A percentile compares a stretch with the other conserved stretches of the same genome.
Evolutionary conservation across 148 eudicot genomes (phyloP).

Genomic region (Rhododendron ferrugineum): DNA sequence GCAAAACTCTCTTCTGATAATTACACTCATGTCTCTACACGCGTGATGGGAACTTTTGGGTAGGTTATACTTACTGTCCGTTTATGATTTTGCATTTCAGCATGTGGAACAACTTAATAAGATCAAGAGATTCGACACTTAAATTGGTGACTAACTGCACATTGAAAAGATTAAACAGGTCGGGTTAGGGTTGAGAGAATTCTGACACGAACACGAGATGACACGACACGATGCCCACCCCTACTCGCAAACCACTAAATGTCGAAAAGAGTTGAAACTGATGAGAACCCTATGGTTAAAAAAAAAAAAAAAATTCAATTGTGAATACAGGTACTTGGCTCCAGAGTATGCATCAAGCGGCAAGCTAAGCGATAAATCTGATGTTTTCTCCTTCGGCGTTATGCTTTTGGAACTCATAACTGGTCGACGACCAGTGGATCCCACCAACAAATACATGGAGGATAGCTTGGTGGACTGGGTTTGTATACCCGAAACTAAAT

Average conservation of each 20-base stretch:
- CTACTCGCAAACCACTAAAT: neutral
- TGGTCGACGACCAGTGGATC: constrained; percentile 67
- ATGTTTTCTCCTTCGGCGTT: constrained; percentile 83
- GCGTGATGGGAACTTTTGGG: constrained; percentile 98
- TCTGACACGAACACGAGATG: too few species aligned
- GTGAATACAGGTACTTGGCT: constrained; percentile 57
- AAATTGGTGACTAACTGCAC: neutral
- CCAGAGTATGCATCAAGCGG: constrained; percentile 92
- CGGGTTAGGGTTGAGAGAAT: too few species aligned
- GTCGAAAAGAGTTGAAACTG: neutral
- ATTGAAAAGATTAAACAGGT: neutral
- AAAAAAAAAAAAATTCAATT: neutral
- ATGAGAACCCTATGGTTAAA: neutral
- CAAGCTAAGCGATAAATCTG: constrained; percentile 78
- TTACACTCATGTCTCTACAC: constrained; percentile 78
- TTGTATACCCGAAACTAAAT: neutral
- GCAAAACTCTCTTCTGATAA: constrained; percentile 77
- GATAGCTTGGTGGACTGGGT: constrained; percentile 94
- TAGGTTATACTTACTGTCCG: constrained; percentile 10
- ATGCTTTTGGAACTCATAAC: constrained; percentile 81
- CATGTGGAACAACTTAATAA: neutral
- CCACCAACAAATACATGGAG: constrained; percentile 51
- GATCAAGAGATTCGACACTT: neutral
- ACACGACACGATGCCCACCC: too few species aligned
- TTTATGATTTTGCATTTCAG: neutral